A percentile compares a stretch with the other conserved stretches of the same genome.
Evolutionary conservation across 1,284 basidiomycete genomes (phyloP).

Genomic region (Malassezia dermatis): DNA sequence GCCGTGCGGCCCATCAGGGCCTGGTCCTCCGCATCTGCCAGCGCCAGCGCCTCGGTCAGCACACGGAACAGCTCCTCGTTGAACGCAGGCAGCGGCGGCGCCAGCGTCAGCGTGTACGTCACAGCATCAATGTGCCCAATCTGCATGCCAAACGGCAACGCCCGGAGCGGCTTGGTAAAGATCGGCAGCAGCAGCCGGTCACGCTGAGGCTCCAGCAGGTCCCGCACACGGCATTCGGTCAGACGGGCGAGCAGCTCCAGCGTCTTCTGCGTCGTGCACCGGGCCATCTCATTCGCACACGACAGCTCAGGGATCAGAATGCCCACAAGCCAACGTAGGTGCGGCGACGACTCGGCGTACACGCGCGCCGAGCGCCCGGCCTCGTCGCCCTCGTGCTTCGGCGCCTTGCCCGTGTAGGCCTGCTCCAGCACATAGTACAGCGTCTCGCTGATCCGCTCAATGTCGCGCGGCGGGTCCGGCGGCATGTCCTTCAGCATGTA

Average conservation of each 20-base stretch:
- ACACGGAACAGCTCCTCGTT: slow-evolving; percentile 86
- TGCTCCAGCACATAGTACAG: slow-evolving; percentile 64
- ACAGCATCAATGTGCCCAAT: slow-evolving; percentile 97
- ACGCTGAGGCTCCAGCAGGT: slow-evolving; percentile 72
- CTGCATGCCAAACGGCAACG: slow-evolving; percentile 87
- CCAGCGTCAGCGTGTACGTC: slow-evolving; percentile 68
- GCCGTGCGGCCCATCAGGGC: slow-evolving; percentile 64
- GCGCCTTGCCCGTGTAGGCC: slow-evolving; percentile 22
- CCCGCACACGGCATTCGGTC: slow-evolving; percentile 62
- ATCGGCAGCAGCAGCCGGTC: slow-evolving; percentile 79
- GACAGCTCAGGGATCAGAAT: slow-evolving; percentile 84
- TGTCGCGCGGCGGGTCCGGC: slow-evolving; percentile 71
- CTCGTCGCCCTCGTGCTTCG: slow-evolving; percentile 21
- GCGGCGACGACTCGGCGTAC: slow-evolving; percentile 23
- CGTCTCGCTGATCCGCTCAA: slow-evolving; percentile 68
- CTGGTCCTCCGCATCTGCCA: slow-evolving; percentile 88
- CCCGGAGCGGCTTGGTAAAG: slow-evolving; percentile 91
- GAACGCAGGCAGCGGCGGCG: slow-evolving; percentile 77
- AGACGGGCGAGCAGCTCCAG: slow-evolving; percentile 70
- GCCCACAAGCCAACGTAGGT: slow-evolving; percentile 57
- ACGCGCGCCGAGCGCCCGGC: slow-evolving; percentile 14
- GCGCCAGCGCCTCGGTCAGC: slow-evolving; percentile 81
- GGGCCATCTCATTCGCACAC: slow-evolving; percentile 73
- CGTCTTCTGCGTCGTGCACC: slow-evolving; percentile 71
- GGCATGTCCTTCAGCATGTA: slow-evolving; percentile 95